A percentile compares a stretch with the other conserved stretches of the same genome.
These are phyloP conservation scores for Phtheirospermum japonicum DNA, from an alignment of 257 asterid species.

Conservation along the genomic window DNA sequence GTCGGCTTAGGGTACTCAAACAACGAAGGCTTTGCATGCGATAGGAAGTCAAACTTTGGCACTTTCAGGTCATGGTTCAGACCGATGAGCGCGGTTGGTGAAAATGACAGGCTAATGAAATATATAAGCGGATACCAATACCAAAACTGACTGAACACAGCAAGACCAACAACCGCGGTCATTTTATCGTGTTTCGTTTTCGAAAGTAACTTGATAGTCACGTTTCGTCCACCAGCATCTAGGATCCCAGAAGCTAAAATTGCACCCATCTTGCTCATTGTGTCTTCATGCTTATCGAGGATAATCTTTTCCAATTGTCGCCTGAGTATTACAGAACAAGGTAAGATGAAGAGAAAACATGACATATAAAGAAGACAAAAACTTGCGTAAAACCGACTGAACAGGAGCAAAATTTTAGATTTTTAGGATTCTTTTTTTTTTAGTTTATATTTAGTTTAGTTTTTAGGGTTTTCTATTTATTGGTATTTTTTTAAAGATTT, in stretches of 20 bases:
- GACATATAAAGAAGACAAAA: neutral
- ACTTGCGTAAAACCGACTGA: neutral
- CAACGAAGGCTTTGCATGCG: slow-evolving; percentile 88
- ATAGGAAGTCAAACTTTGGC: slow-evolving; percentile 85
- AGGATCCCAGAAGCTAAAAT: slow-evolving; percentile 94
- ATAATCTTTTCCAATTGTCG: slow-evolving; percentile 89
- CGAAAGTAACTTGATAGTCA: slow-evolving; percentile 77
- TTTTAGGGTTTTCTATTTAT: too few species aligned
- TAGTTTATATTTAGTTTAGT: too few species aligned
- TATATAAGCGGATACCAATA: slow-evolving; percentile 98
- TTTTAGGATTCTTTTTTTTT: too few species aligned
- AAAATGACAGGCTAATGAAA: slow-evolving; percentile 85
- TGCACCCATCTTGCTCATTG: slow-evolving; percentile 99
- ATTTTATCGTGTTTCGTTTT: slow-evolving; percentile 84
- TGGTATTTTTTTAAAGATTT: too few species aligned
- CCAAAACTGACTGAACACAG: slow-evolving; percentile 98
- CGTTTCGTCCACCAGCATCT: slow-evolving; percentile 98
- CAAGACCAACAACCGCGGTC: slow-evolving; percentile 92
- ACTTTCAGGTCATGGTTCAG: slow-evolving; percentile 84
- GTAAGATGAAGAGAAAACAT: slow-evolving; percentile 15
- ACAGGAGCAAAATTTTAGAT: too few species aligned
- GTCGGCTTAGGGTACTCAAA: slow-evolving; percentile 90
- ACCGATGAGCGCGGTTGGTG: slow-evolving; percentile 97
- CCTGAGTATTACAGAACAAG: slow-evolving; percentile 37
- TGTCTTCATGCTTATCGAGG: slow-evolving; percentile 92